Evolutionary conservation across 2,329 filamentous ascomycete species (phyloP).

Genomic region (Coleophoma eucalyptorum): DNA sequence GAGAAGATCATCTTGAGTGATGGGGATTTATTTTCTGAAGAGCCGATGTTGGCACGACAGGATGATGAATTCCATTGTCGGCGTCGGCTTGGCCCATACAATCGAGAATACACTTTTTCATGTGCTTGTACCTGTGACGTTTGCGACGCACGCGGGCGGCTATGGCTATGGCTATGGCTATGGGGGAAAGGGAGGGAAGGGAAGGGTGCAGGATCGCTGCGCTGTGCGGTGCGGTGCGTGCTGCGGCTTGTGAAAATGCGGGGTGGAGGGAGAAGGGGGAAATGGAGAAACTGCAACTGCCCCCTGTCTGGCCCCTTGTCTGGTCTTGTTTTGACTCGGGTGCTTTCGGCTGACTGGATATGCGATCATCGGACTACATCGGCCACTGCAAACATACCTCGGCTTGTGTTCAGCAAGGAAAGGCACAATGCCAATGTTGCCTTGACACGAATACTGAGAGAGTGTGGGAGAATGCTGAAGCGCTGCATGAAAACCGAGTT

Average conservation of each 20-base stretch:
- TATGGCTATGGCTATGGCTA: no score
- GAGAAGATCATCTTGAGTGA: no score
- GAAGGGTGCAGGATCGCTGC: slow-evolving; percentile 1
- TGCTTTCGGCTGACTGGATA: no score
- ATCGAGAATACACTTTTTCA: neutral
- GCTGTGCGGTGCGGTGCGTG: slow-evolving; percentile 3
- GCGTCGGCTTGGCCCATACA: no score
- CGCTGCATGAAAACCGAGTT: no score
- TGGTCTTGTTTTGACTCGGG: neutral
- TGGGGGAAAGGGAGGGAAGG: slow-evolving; percentile 3
- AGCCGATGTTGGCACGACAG: no score
- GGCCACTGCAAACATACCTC: neutral
- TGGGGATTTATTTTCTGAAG: no score
- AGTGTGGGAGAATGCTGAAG: no score
- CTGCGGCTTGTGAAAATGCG: slow-evolving; percentile 1
- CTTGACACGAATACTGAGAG: no score
- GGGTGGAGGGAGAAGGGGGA: neutral
- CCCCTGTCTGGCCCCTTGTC: neutral
- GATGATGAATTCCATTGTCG: no score
- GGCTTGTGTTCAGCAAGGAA: neutral
- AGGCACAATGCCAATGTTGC: no score
- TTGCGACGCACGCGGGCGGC: neutral
- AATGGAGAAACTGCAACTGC: neutral
- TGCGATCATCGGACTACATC: neutral
- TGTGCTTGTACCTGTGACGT: slow-evolving; percentile 3